Base-by-base conservation (phyloP, 225 moss, liverwort and hornwort species). In the Physcomitrium patens region DNA sequence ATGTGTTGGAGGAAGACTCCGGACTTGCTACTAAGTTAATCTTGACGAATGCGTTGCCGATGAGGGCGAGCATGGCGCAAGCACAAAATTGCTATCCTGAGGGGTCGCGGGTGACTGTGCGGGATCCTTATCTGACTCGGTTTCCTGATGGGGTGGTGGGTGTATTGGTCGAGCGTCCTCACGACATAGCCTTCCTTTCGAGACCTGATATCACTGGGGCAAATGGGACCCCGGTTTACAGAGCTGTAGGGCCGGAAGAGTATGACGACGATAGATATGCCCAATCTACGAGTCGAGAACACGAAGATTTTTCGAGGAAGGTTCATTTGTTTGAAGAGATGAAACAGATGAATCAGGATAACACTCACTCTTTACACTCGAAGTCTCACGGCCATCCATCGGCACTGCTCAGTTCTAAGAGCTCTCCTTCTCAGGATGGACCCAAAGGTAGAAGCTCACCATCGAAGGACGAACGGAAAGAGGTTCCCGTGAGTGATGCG, bases 91-190 rank as follows among this genome's bases (percentile, higher is more conserved):
- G 92, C 27, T 96, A 92, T 48, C 94, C 93, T 0, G 85, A 92
- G 53, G 87, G 88, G 1, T 86, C 96, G 0, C 80, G 87, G 23
- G 80, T 96, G 8, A 87, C 81, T 0, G 81, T 96, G 41, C 86
- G 90, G 1, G 89, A 94, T 59, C 96, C 96, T 46, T 96, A 96
- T 66, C 79, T 96, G 7, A 96, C 87, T 69, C 80, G 91, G 7
- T 93, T 96, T 71, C 82, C 91, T 9, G 93, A 96, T 65, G 89
- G 90, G 16, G 60, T 92, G 65, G 84, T 96, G 12, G 96, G 96
- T 0, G 79, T 96, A 44, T 70, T 96, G 45, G 89, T 96, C 51
- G 96, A 96, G 74, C 78, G 89, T 45, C 87, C 87, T 1, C 62
- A 49, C 10, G 93, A 96, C 45, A 88, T 96, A 12, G 82, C 86